Evolutionary conservation across 768 basidiomycete species (phyloP), one percentile per base, ranked within the genome.

Genomic region (Tricholoma hemisulphureum): DNA sequence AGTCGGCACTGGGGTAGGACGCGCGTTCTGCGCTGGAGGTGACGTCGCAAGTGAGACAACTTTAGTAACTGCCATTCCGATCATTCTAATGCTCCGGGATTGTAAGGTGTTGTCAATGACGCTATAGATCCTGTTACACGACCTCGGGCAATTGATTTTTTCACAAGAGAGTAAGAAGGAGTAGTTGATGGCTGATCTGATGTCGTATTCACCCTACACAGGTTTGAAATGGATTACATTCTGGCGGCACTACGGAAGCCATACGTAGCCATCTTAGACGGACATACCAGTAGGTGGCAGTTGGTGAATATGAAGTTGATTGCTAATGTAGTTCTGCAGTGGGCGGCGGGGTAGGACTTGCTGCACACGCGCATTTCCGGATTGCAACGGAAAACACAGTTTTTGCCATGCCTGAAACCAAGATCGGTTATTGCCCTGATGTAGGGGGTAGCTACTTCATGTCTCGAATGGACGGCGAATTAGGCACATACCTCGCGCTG

Each of bases 321-420:
- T 31, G 11, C 53, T 54, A 63, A 57, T 52, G 55, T 49, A 54
- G 37, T 51, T 28, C 23, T 37, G 34, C 49, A 97, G 94, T 98
- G 89, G 97, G 97, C 46, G 97, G 97, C 54, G 97, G 97, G 50
- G 92, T 90, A 20, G 97, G 97, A 35, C 84, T 99, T 49, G 79
- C 85, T 35, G 84, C 88, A 10, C 83, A 88, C 57, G 96, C 95
- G 3, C 83, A 88, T 0, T 95, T 98, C 73, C 83, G 97, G 59
- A 83, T 99, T 56, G 95, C 95, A 3, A 98, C 96, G 3, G 94
- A 96, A 71, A 90, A 89, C 24, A 97, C 95, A 0, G 58, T 82
- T 1, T 91, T 98, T 69, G 89, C 94, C 6, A 98, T 98, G 97
- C 97, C 97, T 14, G 97, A 99, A 76, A 94, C 91, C 11, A 91